Evolutionary conservation across 352 stramenopile genomes (phyloP).

Genomic region (Lagenidium sp.): DNA sequence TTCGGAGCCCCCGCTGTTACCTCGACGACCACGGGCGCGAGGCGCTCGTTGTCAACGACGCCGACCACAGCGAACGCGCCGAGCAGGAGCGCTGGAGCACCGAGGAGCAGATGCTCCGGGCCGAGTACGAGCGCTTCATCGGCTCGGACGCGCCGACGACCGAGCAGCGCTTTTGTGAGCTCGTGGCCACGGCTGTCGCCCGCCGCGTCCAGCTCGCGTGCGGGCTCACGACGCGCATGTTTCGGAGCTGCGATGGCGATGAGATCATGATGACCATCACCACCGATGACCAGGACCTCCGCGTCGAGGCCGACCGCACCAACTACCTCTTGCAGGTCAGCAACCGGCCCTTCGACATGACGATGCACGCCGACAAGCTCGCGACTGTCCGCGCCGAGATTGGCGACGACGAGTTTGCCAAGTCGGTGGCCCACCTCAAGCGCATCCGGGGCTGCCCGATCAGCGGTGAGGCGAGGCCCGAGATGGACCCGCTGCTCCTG

Average conservation of each 20-base stretch:
- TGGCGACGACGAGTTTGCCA: conserved; percentile 31
- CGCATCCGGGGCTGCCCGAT: conserved; percentile 27
- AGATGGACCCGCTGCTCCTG: conserved; percentile 71
- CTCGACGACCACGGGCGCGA: conserved; percentile 50
- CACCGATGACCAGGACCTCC: conserved; percentile 64
- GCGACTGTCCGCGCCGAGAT: conserved; percentile 36
- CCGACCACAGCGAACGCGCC: conserved; percentile 39
- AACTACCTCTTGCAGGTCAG: conserved; percentile 66
- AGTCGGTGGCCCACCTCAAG: conserved; percentile 50
- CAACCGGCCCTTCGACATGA: conserved; percentile 59
- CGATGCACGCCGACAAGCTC: conserved; percentile 47
- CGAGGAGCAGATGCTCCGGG: conserved; percentile 33
- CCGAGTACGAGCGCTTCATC: conserved; percentile 51
- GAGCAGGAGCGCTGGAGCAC: conserved; percentile 30
- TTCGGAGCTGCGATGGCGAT: conserved; percentile 57
- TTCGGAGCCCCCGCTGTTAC: conserved; percentile 62
- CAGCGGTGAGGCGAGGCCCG: conserved; percentile 28
- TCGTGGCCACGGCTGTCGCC: conserved; percentile 50
- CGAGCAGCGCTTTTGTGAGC: conserved; percentile 56
- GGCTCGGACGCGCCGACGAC: conserved; percentile 32
- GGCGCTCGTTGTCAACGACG: conserved; percentile 22
- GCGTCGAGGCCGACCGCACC: conserved; percentile 57
- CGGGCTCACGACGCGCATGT: conserved; percentile 73
- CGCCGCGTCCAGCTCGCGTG: conserved; percentile 68
- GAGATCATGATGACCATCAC: conserved; percentile 83